Base-by-base conservation (phyloP, 768 basidiomycete species). In the Harrya chromipes region DNA sequence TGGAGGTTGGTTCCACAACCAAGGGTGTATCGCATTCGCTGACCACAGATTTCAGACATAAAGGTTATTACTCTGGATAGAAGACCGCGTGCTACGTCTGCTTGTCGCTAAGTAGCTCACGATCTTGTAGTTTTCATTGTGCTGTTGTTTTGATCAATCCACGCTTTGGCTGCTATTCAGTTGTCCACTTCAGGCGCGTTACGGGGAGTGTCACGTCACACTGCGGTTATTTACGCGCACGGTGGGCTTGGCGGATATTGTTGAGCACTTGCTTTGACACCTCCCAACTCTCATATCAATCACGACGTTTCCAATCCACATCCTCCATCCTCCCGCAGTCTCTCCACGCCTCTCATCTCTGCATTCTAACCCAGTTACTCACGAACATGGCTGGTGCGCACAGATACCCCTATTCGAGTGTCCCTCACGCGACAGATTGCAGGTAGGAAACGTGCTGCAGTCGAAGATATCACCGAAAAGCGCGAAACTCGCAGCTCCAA, bases 371-470 rank as follows among this genome's bases (percentile, higher is more conserved):
- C 33, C 29, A 35, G 4, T 8, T 12, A 1, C 20, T 26, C 20
- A 36, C 46, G 10, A 55, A 34, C 36, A 71, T 69, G 68, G 68
- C 58, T 33, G 68, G 70, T 70, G 48, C 40, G 66, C 29, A 39
- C 34, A 11, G 20, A 35, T 33, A 17, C 52, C 61, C 56, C 53
- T 63, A 59, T 55, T 40, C 16, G 13, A 33, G 3, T 19, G 10
- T 37, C 6, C 36, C 47, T 52, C 6, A 57, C 36, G 14, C 34
- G 31, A 21, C 6, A 3, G 4, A 43, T 27, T 20, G 11, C 51
- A 71, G 74, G 74, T 56, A 74, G 68, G 40, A 82, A 82, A 62
- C 73, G 81, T 44, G 56, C 72, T 46, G 71, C 77, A 26, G 69
- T 72, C 7, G 75, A 71, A 7, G 61, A 62, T 19, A 51, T 57